Base-by-base conservation (phyloP, 2,329 filamentous ascomycete genomes). In the Fusarium sp. region DNA sequence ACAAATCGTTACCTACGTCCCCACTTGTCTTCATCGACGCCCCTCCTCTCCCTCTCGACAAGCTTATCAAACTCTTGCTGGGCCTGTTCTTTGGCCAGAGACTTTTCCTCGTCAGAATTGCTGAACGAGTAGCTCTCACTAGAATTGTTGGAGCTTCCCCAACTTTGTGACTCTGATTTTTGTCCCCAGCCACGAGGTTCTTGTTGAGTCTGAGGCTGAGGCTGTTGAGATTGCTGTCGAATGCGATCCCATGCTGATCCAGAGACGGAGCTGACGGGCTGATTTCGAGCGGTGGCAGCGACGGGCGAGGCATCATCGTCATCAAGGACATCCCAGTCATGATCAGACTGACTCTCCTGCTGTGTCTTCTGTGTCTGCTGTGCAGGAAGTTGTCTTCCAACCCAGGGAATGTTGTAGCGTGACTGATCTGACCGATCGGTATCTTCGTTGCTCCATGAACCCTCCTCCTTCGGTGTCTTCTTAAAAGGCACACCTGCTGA, bases 11-110 rank as follows among this genome's bases (percentile, higher is more conserved):
- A 42, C 37, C 66, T 57, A 79, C 79, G 83, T 6, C 78, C 69
- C 6, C 63, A 70, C 29, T 77, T 52, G 10, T 77, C 60, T 82
- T 79, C 6, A 52, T 80, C 80, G 5, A 63, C 67, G 24, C 80
- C 80, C 18, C 69, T 77, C 24, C 84, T 80, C 67, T 89, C 87
- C 16, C 81, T 79, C 47, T 89, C 87, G 4, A 89, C 65, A 66
- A 88, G 80, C 22, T 80, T 80, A 67, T 89, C 87, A 72, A 89
- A 89, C 34, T 89, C 86, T 67, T 80, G 83, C 67, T 89, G 87
- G 7, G 87, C 86, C 70, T 86, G 82, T 10, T 82, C 82, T 76
- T 84, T 87, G 50, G 82, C 82, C 18, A 80, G 76, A 5, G 75
- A 72, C 66, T 77, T 82, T 24, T 85, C 83, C 63, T 83, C 82